Evolutionary conservation across 441 rosid genomes (phyloP), one percentile per base, ranked within the genome.

Genomic region (Corymbia citriodora): DNA sequence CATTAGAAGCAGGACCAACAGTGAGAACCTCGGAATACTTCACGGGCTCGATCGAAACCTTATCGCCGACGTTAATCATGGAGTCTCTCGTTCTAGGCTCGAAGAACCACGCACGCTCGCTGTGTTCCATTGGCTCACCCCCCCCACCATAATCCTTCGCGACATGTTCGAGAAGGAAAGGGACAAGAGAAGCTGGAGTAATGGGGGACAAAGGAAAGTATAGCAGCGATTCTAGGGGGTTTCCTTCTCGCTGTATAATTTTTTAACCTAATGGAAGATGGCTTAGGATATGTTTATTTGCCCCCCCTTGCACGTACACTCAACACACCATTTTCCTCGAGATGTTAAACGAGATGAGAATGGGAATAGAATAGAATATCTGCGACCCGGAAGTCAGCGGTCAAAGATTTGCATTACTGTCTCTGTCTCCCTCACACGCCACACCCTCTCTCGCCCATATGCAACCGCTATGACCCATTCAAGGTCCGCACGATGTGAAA

Each of bases 351-450:
- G 48, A 7, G 68, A 40, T 86, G 49, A 59, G 87, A 59, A 59
- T 59, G 65, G 65, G 65, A 25, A 68, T 12, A 87, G 16, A 86
- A 87, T 25, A 87, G 65, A 53, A 61, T 59, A 61, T 59, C 70
- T 63, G 61, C 91, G 90, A 87, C 87, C 87, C 29, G n/a, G 14
- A 93, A 92, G 95, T 96, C 95, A 93, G 94, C 91, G 94, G 96
- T 96, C 97, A 94, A 95, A 94, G 95, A 94, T 94, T 87, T 94
- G 95, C 92, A 90, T 89, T 89, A 91, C 93, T 91, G 95, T 94
- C 89, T 70, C 14, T 94, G 94, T 94, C 95, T 93, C 96, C 94
- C 94, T 45, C 91, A 85, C 57, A 15, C 89, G 48, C 21, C 89
- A 89, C 92, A 88, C 91, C 65, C 74, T 85, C 90, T 8, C 79